A percentile compares a stretch with the other conserved stretches of the same genome.
Evolutionary conservation across 1,139 yeast genomes (phyloP).

Genomic region (Candida freyschussii): DNA sequence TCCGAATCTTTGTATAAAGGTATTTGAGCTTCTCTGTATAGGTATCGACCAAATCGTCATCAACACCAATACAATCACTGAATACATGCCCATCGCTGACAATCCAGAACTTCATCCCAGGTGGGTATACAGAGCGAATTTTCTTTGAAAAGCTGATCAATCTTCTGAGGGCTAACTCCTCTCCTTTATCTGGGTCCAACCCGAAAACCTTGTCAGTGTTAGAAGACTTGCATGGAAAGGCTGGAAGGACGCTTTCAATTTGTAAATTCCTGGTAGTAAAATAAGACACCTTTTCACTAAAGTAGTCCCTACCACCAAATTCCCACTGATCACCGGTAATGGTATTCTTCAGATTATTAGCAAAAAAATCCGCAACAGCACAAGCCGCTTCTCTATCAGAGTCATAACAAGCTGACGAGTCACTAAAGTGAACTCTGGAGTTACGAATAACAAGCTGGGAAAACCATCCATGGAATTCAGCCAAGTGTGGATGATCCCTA

Average conservation of each 20-base stretch:
- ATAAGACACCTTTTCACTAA: conserved; percentile 38
- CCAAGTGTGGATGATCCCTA: conserved; percentile 6
- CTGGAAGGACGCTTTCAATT: conserved; percentile 57
- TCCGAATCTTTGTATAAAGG: conserved; percentile 34
- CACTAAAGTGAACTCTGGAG: conserved; percentile 10
- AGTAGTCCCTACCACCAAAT: conserved; percentile 38
- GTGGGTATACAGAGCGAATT: conserved; percentile 41
- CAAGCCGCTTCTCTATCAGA: conserved; percentile 24
- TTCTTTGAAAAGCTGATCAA: conserved; percentile 28
- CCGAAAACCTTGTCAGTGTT: conserved; percentile 50
- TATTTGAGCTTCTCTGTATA: conserved; percentile 42
- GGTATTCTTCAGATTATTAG: conserved; percentile 41
- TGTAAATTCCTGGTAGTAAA: conserved; percentile 44
- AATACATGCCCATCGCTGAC: conserved; percentile 66
- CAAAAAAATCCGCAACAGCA: conserved; percentile 36
- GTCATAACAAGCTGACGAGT: conserved; percentile 12
- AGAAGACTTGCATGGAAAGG: conserved; percentile 61
- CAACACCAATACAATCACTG: conserved; percentile 55
- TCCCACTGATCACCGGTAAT: conserved; percentile 47
- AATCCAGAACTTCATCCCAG: conserved; percentile 52
- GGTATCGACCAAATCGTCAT: conserved; percentile 46
- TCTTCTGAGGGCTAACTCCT: conserved; percentile 35
- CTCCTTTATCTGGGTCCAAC: conserved; percentile 45
- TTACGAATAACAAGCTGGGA: conserved; percentile 31
- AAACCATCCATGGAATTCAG: conserved; percentile 34